Evolutionary conservation across 768 basidiomycete species (phyloP).

Genomic region (Rhodosporidiobolus odoratus): DNA sequence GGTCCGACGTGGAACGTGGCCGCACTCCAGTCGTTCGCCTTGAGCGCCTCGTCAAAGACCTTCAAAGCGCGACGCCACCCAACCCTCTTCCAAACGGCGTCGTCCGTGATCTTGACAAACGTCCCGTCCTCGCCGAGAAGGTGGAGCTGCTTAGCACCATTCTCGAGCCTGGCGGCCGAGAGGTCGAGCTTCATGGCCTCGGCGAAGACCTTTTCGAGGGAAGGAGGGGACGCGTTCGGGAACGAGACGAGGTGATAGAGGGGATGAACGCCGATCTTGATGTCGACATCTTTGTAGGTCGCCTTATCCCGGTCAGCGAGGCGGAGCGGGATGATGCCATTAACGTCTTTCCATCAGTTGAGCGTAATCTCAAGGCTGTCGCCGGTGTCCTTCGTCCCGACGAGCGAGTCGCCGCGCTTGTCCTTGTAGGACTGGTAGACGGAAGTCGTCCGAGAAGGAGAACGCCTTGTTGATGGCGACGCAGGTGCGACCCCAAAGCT

Average conservation of each 20-base stretch:
- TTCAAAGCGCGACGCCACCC: neutral
- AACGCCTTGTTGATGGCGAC: no score
- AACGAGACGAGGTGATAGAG: neutral
- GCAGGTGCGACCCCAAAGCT: no score
- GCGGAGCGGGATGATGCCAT: neutral
- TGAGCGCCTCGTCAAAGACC: no score
- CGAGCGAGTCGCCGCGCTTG: no score
- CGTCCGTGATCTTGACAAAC: neutral
- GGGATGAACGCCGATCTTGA: neutral
- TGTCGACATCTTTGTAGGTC: neutral
- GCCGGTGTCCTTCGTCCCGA: no score
- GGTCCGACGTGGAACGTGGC: no score
- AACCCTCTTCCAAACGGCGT: neutral
- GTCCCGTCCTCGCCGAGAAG: neutral
- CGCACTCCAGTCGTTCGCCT: no score
- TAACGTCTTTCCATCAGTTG: no score
- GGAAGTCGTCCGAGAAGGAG: no score
- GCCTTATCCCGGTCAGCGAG: neutral
- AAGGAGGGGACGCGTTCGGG: neutral
- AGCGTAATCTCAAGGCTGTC: no score
- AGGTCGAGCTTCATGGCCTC: neutral
- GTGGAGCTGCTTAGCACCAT: neutral
- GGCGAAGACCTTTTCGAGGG: neutral
- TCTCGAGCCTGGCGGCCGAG: neutral
- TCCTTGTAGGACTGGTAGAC: no score